These are phyloP conservation scores for Nyctanthes arbortristis DNA, from an alignment of 257 asterid genomes.

Conservation along the genomic window DNA sequence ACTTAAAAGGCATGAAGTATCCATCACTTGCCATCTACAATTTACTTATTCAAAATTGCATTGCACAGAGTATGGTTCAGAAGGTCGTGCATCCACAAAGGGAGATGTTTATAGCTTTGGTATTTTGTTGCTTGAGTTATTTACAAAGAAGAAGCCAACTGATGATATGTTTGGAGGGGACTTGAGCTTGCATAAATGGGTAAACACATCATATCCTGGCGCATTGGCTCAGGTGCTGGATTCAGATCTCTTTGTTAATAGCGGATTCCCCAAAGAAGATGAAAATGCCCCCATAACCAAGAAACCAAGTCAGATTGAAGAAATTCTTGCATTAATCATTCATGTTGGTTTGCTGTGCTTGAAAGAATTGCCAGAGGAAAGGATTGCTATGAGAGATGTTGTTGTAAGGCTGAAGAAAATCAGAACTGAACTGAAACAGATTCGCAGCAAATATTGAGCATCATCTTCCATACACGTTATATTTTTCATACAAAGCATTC, in stretches of 20 bases:
- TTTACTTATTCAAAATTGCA: not conserved
- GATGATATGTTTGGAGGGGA: conserved; percentile 33
- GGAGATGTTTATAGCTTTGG: conserved; percentile 49
- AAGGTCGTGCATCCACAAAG: conserved; percentile 37
- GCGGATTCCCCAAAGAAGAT: not conserved
- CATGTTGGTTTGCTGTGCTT: conserved; percentile 33
- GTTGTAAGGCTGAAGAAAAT: conserved; percentile 31
- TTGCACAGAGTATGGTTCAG: conserved; percentile 42
- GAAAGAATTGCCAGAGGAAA: conserved; percentile 36
- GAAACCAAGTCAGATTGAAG: not conserved
- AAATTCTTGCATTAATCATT: conserved; percentile 14
- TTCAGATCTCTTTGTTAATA: conserved; percentile 21
- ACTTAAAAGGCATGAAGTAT: too few relatives aligned
- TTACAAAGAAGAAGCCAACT: conserved; percentile 44
- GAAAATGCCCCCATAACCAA: not conserved
- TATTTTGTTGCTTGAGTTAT: conserved; percentile 41
- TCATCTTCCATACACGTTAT: too few relatives aligned
- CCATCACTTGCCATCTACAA: not conserved
- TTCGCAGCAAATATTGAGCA: not conserved
- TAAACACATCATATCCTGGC: conserved; percentile 28
- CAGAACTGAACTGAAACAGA: conserved; percentile 22
- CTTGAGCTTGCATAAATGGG: conserved; percentile 43
- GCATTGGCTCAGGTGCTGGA: conserved; percentile 32
- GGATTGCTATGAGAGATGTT: conserved; percentile 29
- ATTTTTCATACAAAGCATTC: too few relatives aligned